Base-by-base conservation (phyloP, 202 grass and related monocot species). In the Hordeum pubiflorum region DNA sequence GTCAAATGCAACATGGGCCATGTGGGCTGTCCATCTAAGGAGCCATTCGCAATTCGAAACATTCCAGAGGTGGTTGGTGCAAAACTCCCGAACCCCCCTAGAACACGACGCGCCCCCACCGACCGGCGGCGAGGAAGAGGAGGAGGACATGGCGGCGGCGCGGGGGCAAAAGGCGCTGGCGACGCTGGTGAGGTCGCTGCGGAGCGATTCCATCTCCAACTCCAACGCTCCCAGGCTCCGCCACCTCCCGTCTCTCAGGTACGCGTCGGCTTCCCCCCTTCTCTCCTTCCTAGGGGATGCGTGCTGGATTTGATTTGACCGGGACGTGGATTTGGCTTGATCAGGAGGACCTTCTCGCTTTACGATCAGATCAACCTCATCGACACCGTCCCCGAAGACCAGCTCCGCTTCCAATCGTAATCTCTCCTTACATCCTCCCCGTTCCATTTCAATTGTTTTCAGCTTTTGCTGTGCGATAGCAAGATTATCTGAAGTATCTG, bases 321-420 rank as follows among this genome's bases (percentile, higher is more conserved):
- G 43, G 2, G 22, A 34, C 44, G 9, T 31, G 11, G 4, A 27
- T 78, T 26, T 73, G 24, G 44, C 10, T 52, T 83, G 17, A 40
- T 33, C 89, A 95, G 96, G 88, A 92, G 92, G 66, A 90, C 92
- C 13, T 95, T 95, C 71, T 98, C 92, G 21, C 78, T 95, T 18
- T 98, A 98, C 79, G 96, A 98, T 83, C 92, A 98, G 90, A 98
- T 98, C 79, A 98, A 98, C 85, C 92, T 98, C 67, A 98, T 98
- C 79, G 92, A 98, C 79, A 91, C n/a, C 41, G 87, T 98, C 62
- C 92, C 92, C 5, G 85, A 95, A 62, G 92, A 88, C 79, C 88
- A 98, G 63, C 84, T 98, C 22, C 92, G 88, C 24, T 98, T 94
- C 78, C 92, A 94, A 83, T 77, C 92, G 95, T 89, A 87, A 77